phyloP scores from a whole-genome alignment of 257 asterid genomes.

The Solanum appendiculatum region DNA sequence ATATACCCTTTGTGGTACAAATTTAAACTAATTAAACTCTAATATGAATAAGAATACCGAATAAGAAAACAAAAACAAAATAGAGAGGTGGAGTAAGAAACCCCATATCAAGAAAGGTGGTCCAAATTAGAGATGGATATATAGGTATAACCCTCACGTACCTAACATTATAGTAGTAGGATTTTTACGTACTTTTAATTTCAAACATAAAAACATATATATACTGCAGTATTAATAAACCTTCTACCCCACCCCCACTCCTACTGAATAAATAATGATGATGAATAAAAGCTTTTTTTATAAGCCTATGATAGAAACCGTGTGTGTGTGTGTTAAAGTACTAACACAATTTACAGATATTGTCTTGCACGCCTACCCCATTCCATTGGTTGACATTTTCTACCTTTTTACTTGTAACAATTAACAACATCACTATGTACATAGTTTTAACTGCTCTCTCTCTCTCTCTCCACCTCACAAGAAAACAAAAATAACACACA shows the following conservation, averaged over 20 bases:
- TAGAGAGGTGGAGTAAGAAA: no score
- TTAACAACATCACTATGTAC: not conserved
- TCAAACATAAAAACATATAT: not conserved
- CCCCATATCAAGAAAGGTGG: not conserved
- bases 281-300: not conserved
- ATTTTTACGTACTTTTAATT: not conserved
- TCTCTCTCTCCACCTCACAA: not conserved
- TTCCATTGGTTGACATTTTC: not conserved
- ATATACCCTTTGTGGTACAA: no score
- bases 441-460: not conserved
- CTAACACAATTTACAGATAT: conserved; percentile 5
- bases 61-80: no score
- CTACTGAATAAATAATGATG: not conserved
- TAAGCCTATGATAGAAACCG: not conserved
- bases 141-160: not conserved
- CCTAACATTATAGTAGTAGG: not conserved
- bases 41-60: no score
- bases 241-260: not conserved
- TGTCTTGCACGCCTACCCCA: conserved; percentile 16
- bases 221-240: not conserved
- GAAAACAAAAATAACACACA: not conserved
- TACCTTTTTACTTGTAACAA: not conserved
- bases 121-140: not conserved
- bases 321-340: conserved; percentile 12
- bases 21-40: no score